These are phyloP conservation scores for Cyphellophora attinorum DNA, from an alignment of 2,329 filamentous ascomycete genomes.

Conservation along the genomic window DNA sequence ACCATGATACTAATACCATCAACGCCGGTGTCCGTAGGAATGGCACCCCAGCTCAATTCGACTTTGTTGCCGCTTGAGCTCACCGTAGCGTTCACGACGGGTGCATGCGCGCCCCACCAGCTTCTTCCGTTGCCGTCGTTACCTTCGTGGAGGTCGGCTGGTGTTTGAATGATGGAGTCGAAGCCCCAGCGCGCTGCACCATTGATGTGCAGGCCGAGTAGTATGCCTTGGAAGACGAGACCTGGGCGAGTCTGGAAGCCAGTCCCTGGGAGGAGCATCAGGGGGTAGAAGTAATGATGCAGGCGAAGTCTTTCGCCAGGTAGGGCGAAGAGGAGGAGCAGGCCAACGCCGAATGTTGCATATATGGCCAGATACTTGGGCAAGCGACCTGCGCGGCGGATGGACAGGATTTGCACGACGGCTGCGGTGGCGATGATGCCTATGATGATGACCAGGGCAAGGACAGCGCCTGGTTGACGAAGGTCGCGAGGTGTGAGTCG, in stretches of 20 bases:
- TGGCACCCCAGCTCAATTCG: slow-evolving; percentile 34
- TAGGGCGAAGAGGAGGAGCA: slow-evolving; percentile 61
- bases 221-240: slow-evolving; percentile 77
- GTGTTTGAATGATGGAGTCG: slow-evolving; percentile 76
- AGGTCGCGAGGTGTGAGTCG: slow-evolving; percentile 87
- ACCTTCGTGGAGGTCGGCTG: slow-evolving; percentile 47
- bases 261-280: slow-evolving; percentile 80
- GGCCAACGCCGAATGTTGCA: slow-evolving; percentile 52
- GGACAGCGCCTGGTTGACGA: slow-evolving; percentile 78
- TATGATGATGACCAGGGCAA: slow-evolving; percentile 71
- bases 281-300: slow-evolving; percentile 86
- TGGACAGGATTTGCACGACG: slow-evolving; percentile 69
- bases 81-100: slow-evolving; percentile 42
- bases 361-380: slow-evolving; percentile 71
- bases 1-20: slow-evolving; percentile 53
- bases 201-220: slow-evolving; percentile 88
- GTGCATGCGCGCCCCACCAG: slow-evolving; percentile 33
- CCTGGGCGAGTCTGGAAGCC: slow-evolving; percentile 77
- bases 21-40: slow-evolving; percentile 22
- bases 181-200: slow-evolving; percentile 93
- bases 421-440: slow-evolving; percentile 59
- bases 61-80: slow-evolving; percentile 26
- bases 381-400: slow-evolving; percentile 76
- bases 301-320: slow-evolving; percentile 76
- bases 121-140: slow-evolving; percentile 28